Evolutionary conservation across 345 rosid species (phyloP).

Genomic region (Litchi chinensis): DNA sequence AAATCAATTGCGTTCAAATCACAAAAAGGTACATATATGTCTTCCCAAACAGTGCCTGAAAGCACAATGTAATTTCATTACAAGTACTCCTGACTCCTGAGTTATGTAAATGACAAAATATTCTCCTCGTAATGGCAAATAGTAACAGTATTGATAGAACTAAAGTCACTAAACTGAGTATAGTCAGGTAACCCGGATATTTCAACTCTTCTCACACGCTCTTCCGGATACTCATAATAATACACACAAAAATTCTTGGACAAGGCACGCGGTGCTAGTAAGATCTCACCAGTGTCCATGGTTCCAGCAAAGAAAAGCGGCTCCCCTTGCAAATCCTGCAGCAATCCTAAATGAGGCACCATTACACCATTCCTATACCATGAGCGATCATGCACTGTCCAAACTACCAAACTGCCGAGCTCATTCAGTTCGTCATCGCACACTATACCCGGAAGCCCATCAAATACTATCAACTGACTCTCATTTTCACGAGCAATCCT

Average conservation of each 20-base stretch:
- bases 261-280: constrained; percentile 18
- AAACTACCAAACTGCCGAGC: not conserved
- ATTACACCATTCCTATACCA: not conserved
- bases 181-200: constrained; percentile 18
- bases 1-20: too few relatives aligned
- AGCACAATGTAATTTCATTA: too few relatives aligned
- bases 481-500: not conserved
- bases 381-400: constrained; percentile 1
- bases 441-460: constrained; percentile 15
- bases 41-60: too few relatives aligned
- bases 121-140: constrained; percentile 16
- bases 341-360: not conserved
- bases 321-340: not conserved
- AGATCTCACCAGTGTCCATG: constrained; percentile 11
- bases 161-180: constrained; percentile 2
- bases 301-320: constrained; percentile 13
- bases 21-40: too few relatives aligned
- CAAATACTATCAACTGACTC: constrained; percentile 11
- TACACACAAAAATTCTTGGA: constrained; percentile 4
- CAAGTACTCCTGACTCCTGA: not conserved
- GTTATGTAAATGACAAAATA: not conserved
- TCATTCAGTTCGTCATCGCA: not conserved
- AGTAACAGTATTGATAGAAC: constrained; percentile 7
- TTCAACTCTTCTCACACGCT: constrained; percentile 4
- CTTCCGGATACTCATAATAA: not conserved